Percentiles rank a stretch among this genome's conserved stretches.
phyloP scores from a whole-genome alignment of 768 basidiomycete genomes.

The Auricularia heimuer region DNA sequence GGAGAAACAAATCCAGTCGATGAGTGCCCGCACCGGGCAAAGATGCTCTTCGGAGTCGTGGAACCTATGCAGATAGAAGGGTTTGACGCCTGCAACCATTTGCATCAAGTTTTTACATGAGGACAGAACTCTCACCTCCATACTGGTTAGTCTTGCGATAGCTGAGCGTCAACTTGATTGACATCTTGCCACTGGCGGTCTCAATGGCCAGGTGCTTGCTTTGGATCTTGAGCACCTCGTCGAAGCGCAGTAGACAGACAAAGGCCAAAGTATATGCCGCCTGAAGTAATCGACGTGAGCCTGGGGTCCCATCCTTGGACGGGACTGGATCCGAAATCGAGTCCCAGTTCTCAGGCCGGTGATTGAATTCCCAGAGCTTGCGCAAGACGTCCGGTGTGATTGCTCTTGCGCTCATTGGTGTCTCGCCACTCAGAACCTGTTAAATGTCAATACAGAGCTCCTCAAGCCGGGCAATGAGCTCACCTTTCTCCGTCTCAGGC shows the following conservation, averaged over 20 bases:
- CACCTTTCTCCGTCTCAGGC: constrained; percentile 16
- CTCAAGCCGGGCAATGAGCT: not conserved
- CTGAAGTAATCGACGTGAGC: constrained; percentile 18
- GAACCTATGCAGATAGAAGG: constrained; percentile 19
- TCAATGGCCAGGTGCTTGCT: constrained; percentile 16
- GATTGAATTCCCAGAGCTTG: constrained; percentile 20
- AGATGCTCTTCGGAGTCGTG: constrained; percentile 21
- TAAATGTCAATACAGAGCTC: not conserved
- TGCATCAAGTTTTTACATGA: not conserved
- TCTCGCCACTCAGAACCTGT: constrained; percentile 17
- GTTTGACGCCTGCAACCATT: constrained; percentile 20
- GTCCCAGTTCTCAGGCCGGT: constrained; percentile 10
- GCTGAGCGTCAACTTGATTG: constrained; percentile 16
- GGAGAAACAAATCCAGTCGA: not conserved
- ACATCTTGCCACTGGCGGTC: not conserved
- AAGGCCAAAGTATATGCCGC: constrained; percentile 26
- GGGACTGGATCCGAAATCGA: not conserved
- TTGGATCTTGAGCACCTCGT: constrained; percentile 28
- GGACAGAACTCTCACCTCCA: constrained; percentile 15
- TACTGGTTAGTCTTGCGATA: constrained; percentile 22
- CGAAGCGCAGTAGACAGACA: constrained; percentile 24
- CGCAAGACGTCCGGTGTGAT: constrained; percentile 19
- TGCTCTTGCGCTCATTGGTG: constrained; percentile 18
- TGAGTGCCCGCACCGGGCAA: constrained; percentile 24
- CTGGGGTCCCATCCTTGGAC: constrained; percentile 3